phyloP scores from a whole-genome alignment of 2,329 filamentous ascomycete genomes.

The Eurotiales sp. region DNA sequence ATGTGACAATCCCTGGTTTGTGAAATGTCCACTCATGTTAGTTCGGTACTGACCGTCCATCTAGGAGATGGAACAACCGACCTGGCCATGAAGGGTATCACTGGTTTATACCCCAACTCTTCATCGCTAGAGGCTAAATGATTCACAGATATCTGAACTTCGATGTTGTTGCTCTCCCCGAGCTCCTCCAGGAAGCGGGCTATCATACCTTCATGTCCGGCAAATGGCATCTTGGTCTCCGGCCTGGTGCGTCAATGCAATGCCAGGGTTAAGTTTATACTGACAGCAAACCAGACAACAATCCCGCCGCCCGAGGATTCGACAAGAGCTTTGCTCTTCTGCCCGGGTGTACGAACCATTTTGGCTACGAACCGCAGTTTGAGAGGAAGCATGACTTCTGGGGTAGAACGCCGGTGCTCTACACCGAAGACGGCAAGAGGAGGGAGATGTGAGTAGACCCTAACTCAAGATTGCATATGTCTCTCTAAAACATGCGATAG shows the following conservation, averaged over 20 bases:
- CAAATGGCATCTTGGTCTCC: slow-evolving; percentile 39
- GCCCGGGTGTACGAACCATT: slow-evolving; percentile 33
- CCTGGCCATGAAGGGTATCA: slow-evolving; percentile 36
- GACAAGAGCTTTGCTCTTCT: slow-evolving; percentile 27
- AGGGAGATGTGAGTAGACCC: too few species aligned
- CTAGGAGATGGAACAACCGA: too few species aligned
- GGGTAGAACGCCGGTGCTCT: not conserved
- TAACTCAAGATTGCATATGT: too few species aligned
- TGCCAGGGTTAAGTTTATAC: too few species aligned
- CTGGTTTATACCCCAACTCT: too few species aligned
- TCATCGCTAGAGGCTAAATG: too few species aligned
- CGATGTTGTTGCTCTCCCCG: slow-evolving; percentile 32
- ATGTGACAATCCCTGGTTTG: too few species aligned
- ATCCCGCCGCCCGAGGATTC: slow-evolving; percentile 30
- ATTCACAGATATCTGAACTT: slow-evolving; percentile 33
- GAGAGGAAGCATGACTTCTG: too few species aligned
- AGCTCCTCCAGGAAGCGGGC: slow-evolving; percentile 31
- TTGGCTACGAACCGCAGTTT: slow-evolving; percentile 15
- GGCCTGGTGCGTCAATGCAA: too few species aligned
- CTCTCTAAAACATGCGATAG: too few species aligned
- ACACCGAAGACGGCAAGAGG: not conserved
- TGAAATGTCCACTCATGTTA: too few species aligned
- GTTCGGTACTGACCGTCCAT: too few species aligned
- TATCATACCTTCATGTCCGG: slow-evolving; percentile 33
- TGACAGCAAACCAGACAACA: slow-evolving; percentile 23